Evolutionary conservation across 2,329 filamentous ascomycete genomes (phyloP).

Genomic region (Alternaria conjuncta): DNA sequence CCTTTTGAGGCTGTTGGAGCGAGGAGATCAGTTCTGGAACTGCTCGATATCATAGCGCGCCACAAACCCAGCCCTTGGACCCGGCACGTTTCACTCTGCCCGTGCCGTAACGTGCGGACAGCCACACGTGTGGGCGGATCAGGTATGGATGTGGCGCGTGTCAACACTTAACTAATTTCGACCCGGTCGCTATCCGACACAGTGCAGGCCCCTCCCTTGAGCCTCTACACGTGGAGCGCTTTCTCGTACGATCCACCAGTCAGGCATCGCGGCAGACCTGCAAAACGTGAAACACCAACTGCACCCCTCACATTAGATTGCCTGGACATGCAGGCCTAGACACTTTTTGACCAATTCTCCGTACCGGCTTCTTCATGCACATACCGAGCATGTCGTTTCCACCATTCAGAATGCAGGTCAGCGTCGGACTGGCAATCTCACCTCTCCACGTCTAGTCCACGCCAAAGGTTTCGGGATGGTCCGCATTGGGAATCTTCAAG

Average conservation of each 20-base stretch:
- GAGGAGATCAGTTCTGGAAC: neutral
- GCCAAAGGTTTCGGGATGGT: neutral
- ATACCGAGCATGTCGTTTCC: constrained; percentile 3
- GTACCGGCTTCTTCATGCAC: constrained; percentile 3
- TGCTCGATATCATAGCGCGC: neutral
- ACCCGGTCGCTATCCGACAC: neutral
- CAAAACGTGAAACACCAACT: constrained; percentile 3
- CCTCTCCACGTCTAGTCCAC: constrained; percentile 1
- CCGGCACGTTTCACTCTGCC: neutral
- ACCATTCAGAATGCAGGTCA: constrained; percentile 1
- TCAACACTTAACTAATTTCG: neutral
- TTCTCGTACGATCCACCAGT: constrained; percentile 2
- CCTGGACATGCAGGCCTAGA: neutral
- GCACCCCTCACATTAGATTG: constrained; percentile 5
- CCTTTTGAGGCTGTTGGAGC: neutral
- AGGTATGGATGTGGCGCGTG: neutral
- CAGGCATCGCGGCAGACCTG: neutral
- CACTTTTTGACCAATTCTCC: constrained; percentile 8
- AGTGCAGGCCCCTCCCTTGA: neutral
- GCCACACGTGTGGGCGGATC: neutral
- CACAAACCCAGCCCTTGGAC: neutral
- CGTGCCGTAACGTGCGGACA: neutral
- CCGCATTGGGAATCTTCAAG: neutral
- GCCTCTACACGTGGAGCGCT: neutral
- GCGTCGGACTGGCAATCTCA: neutral